These are phyloP conservation scores for Plenodomus biglobosus DNA, from an alignment of 2,329 filamentous ascomycete genomes.

Conservation along the genomic window DNA sequence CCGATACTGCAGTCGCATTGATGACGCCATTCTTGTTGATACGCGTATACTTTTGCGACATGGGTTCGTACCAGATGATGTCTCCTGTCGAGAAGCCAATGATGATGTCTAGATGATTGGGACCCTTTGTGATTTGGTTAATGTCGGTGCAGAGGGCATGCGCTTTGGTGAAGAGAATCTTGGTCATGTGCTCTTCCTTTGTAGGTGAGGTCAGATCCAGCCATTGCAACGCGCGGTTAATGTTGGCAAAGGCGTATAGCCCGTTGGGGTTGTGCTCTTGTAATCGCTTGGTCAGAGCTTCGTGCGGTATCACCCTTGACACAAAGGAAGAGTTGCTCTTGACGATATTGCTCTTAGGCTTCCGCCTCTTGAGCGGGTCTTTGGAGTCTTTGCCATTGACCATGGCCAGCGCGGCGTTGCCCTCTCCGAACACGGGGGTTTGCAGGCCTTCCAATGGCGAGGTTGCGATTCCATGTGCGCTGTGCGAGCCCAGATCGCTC, in stretches of 20 bases:
- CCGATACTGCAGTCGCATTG: slow-evolving; percentile 79
- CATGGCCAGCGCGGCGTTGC: slow-evolving; percentile 70
- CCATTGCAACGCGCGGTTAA: slow-evolving; percentile 96
- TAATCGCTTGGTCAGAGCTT: slow-evolving; percentile 74
- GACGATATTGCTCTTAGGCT: slow-evolving; percentile 97
- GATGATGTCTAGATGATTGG: slow-evolving; percentile 81
- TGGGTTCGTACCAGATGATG: slow-evolving; percentile 98
- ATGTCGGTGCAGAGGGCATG: slow-evolving; percentile 94
- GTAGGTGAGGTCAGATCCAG: slow-evolving; percentile 77
- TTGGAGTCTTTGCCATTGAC: slow-evolving; percentile 68
- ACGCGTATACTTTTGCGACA: slow-evolving; percentile 91
- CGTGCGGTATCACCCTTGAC: slow-evolving; percentile 91
- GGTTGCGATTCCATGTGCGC: slow-evolving; percentile 40
- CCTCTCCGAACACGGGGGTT: slow-evolving; percentile 78
- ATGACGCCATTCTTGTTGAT: slow-evolving; percentile 97
- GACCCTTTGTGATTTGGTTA: slow-evolving; percentile 77
- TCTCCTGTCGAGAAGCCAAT: slow-evolving; percentile 97
- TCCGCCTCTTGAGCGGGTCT: slow-evolving; percentile 70
- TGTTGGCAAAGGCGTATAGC: slow-evolving; percentile 88
- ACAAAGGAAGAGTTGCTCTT: slow-evolving; percentile 99
- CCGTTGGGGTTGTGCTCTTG: slow-evolving; percentile 77
- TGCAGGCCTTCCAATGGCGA: slow-evolving; percentile 35
- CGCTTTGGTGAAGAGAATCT: slow-evolving; percentile 95
- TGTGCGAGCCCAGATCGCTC: slow-evolving; percentile 50
- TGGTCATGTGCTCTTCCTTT: slow-evolving; percentile 88